Evolutionary conservation across 805 yeast species (phyloP).

Genomic region (Candida corydali): DNA sequence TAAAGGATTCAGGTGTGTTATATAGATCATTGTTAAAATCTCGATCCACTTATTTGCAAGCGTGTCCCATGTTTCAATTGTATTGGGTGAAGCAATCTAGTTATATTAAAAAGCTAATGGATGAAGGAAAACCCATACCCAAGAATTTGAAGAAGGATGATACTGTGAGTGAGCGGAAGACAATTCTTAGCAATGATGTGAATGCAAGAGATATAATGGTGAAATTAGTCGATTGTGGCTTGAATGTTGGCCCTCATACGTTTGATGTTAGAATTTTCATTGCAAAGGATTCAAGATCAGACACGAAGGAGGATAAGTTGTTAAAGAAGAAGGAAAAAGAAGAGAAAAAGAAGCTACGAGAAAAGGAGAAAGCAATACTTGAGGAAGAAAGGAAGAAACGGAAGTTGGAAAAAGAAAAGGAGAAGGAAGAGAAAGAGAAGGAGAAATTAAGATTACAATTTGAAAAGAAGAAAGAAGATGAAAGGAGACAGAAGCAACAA

Average conservation of each 20-base stretch:
- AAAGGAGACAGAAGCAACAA: slow-evolving; percentile 4
- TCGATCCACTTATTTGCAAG: slow-evolving; percentile 52
- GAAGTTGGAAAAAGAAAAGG: slow-evolving; percentile 4
- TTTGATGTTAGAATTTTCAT: slow-evolving; percentile 76
- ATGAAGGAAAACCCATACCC: slow-evolving; percentile 34
- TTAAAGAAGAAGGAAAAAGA: slow-evolving; percentile 7
- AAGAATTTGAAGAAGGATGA: slow-evolving; percentile 17
- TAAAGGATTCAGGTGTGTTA: slow-evolving; percentile 69
- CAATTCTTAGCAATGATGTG: slow-evolving; percentile 34
- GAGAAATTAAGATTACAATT: slow-evolving; percentile 18
- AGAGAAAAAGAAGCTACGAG: slow-evolving; percentile 7
- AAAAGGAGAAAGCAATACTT: slow-evolving; percentile 33
- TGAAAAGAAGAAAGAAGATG: slow-evolving; percentile 12
- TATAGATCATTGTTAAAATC: slow-evolving; percentile 72
- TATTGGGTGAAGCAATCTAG: slow-evolving; percentile 76
- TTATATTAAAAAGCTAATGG: slow-evolving; percentile 43
- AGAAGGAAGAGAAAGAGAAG: slow-evolving; percentile 16
- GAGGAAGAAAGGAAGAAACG: slow-evolving; percentile 15
- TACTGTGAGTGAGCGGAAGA: slow-evolving; percentile 20
- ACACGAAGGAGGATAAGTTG: slow-evolving; percentile 20
- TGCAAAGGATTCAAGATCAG: slow-evolving; percentile 75
- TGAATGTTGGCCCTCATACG: slow-evolving; percentile 78
- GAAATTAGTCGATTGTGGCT: slow-evolving; percentile 71
- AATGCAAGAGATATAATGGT: slow-evolving; percentile 84
- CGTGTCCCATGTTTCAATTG: slow-evolving; percentile 66